These are phyloP conservation scores for Sclerotinia trifoliorum DNA, from an alignment of 2,329 filamentous ascomycete genomes.

Conservation along the genomic window DNA sequence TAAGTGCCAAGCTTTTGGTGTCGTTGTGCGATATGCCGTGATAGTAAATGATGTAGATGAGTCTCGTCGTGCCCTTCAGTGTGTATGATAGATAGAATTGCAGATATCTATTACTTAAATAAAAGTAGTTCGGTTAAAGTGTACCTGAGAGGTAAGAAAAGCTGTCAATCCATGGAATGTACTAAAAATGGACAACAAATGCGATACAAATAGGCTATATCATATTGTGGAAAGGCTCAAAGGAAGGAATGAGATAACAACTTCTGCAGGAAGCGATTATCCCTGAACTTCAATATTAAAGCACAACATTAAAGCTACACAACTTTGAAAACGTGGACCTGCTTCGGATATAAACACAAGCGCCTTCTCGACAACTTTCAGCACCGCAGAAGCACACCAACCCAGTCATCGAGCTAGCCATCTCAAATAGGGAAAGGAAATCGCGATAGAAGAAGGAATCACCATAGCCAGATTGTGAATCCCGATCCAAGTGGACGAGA, in stretches of 20 bases:
- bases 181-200: neutral
- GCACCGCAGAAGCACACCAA: neutral
- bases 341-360: constrained; percentile 16
- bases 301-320: neutral
- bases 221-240: neutral
- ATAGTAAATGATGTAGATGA: neutral
- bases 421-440: constrained; percentile 23
- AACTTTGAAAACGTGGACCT: neutral
- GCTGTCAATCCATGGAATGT: neutral
- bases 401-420: neutral
- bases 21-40: neutral
- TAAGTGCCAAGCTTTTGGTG: neutral
- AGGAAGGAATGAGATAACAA: neutral
- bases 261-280: neutral
- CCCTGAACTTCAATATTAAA: neutral
- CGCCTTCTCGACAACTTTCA: neutral
- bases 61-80: neutral
- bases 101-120: neutral
- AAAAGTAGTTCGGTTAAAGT: neutral
- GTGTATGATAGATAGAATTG: neutral
- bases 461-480: neutral
- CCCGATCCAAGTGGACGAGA: constrained; percentile 11
- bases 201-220: neutral
- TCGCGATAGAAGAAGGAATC: neutral
- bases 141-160: neutral